A percentile compares a stretch with the other conserved stretches of the same genome.
These are phyloP conservation scores for Gossypium sturtianum DNA, from an alignment of 345 rosid species.

Conservation along the genomic window DNA sequence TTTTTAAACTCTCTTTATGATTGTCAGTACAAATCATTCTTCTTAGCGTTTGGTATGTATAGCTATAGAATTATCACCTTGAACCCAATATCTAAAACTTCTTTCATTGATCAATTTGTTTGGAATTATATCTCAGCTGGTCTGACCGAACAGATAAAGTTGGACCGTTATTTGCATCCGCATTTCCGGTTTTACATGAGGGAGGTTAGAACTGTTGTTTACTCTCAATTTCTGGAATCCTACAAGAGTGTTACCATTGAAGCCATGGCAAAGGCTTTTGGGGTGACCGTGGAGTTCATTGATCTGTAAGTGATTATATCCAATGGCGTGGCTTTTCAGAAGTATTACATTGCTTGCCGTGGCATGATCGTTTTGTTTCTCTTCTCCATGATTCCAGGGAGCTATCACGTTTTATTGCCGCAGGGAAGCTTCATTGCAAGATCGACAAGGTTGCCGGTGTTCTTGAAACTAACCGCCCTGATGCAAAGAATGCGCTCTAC, in stretches of 20 bases:
- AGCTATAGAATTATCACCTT: neutral
- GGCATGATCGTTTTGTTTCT: neutral
- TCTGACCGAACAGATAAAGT: constrained; percentile 73
- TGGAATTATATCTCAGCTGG: constrained; percentile 28
- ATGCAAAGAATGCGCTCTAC: constrained; percentile 94
- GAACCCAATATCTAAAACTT: neutral
- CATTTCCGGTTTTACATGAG: constrained; percentile 99
- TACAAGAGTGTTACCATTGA: constrained; percentile 96
- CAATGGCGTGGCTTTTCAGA: neutral
- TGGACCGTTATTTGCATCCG: constrained; percentile 83
- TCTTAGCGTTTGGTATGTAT: constrained; percentile 74
- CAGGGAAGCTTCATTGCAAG: constrained; percentile 99
- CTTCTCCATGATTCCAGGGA: constrained; percentile 48
- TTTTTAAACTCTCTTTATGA: constrained; percentile 88
- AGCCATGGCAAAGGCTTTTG: constrained; percentile 98
- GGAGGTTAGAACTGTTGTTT: constrained; percentile 88
- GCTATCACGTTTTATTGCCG: constrained; percentile 90
- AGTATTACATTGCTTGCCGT: neutral
- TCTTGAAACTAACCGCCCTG: constrained; percentile 95
- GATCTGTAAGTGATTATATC: constrained; percentile 62
- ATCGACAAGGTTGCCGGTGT: constrained; percentile 99
- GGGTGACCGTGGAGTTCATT: constrained; percentile 87
- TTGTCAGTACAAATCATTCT: constrained; percentile 83
- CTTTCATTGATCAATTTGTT: neutral
- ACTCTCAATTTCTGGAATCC: constrained; percentile 93